These are phyloP conservation scores for Cystofilobasidium capitatum DNA, from an alignment of 768 basidiomycete genomes.

Conservation along the genomic window DNA sequence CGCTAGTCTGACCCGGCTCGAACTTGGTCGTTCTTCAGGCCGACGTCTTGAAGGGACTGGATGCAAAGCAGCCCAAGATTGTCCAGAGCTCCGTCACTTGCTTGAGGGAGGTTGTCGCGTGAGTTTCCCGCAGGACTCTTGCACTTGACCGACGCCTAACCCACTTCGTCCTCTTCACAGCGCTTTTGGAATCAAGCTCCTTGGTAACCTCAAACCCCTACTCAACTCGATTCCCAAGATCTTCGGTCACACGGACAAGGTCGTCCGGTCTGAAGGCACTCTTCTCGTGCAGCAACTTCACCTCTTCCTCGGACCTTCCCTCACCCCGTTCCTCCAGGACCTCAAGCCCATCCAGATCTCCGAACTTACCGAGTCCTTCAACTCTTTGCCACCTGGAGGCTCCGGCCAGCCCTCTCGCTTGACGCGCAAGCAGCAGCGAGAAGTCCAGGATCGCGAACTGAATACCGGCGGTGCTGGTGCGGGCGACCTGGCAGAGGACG, in stretches of 20 bases:
- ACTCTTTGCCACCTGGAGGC: constrained; percentile 64
- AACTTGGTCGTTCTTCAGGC: constrained; percentile 42
- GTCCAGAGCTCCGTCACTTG: constrained; percentile 69
- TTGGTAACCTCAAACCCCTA: constrained; percentile 51
- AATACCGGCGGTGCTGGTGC: constrained; percentile 32
- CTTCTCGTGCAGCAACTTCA: constrained; percentile 66
- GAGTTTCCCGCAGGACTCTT: constrained; percentile 40
- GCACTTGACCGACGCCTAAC: not conserved
- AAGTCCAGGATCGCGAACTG: constrained; percentile 40
- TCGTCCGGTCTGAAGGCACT: constrained; percentile 82
- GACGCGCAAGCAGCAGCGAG: constrained; percentile 67
- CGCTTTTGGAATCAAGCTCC: constrained; percentile 64
- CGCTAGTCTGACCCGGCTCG: not conserved
- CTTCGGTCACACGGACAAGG: constrained; percentile 89
- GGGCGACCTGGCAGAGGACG: constrained; percentile 42
- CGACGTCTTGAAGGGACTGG: constrained; percentile 72
- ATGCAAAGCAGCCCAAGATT: constrained; percentile 87
- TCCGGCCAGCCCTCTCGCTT: constrained; percentile 64
- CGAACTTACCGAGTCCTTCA: constrained; percentile 85
- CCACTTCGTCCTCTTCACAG: constrained; percentile 43
- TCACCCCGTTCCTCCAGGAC: constrained; percentile 75
- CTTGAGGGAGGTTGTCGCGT: constrained; percentile 79
- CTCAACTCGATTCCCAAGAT: constrained; percentile 83
- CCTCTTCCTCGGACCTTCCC: constrained; percentile 70
- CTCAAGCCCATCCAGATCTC: constrained; percentile 95